Evolutionary conservation across 2,329 filamentous ascomycete genomes (phyloP).

Genomic region (Fusarium neocosmosporiellum): DNA sequence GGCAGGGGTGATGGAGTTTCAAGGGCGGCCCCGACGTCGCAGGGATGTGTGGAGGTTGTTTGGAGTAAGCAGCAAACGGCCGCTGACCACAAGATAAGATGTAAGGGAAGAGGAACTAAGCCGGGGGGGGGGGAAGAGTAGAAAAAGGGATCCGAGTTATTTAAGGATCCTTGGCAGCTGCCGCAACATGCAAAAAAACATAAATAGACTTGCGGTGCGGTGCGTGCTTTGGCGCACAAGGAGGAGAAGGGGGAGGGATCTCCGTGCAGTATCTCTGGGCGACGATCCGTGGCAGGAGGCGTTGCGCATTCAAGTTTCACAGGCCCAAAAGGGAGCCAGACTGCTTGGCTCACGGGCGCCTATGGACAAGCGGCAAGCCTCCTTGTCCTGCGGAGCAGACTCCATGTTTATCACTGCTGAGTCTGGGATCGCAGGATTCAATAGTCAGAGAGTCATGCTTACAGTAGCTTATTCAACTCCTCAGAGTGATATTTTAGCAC

Average conservation of each 20-base stretch:
- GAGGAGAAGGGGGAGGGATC: constrained; percentile 9
- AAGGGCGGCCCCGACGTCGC: not conserved
- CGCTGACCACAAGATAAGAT: not conserved
- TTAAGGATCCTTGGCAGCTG: not conserved
- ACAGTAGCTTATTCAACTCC: not conserved
- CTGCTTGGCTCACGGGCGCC: constrained; percentile 13
- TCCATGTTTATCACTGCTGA: constrained; percentile 2
- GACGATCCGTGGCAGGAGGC: constrained; percentile 38
- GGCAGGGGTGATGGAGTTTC: not conserved
- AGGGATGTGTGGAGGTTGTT: constrained; percentile 9
- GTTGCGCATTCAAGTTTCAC: constrained; percentile 39
- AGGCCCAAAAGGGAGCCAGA: constrained; percentile 6
- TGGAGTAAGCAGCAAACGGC: not conserved
- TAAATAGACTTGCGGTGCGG: constrained; percentile 16
- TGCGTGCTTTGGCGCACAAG: constrained; percentile 23
- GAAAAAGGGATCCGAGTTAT: not conserved
- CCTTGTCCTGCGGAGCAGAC: constrained; percentile 6
- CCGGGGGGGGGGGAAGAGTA: not conserved
- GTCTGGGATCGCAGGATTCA: not conserved
- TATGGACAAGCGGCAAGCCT: constrained; percentile 21
- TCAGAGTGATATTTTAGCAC: constrained; percentile 7
- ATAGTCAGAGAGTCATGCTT: not conserved
- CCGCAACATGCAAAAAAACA: not conserved
- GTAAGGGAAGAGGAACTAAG: not conserved
- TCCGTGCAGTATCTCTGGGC: not conserved